Evolutionary conservation across 176 grass and related monocot genomes (phyloP).

Genomic region (Zizania latifolia): DNA sequence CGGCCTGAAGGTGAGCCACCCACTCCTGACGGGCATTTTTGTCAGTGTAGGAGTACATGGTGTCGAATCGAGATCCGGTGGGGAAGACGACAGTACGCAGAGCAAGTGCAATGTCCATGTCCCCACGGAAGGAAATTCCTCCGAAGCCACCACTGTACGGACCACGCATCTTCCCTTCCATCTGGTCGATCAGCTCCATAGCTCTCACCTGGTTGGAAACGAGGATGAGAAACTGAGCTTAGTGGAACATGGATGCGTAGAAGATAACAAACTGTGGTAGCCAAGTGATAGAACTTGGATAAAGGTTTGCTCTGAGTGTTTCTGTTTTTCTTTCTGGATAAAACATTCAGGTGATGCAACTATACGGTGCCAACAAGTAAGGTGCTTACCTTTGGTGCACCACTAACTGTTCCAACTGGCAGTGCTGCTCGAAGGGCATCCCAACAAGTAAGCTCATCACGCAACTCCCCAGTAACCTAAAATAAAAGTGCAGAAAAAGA

Average conservation of each 20-base stretch:
- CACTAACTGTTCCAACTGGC: conserved; percentile 92
- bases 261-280: background rate
- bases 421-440: conserved; percentile 75
- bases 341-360: background rate
- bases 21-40: conserved; percentile 47
- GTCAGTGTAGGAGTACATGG: conserved; percentile 48
- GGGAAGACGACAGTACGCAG: conserved; percentile 76
- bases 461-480: conserved; percentile 73
- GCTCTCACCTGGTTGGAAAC: conserved; percentile 58
- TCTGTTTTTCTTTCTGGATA: background rate
- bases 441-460: conserved; percentile 77
- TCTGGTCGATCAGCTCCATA: conserved; percentile 81
- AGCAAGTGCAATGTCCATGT: conserved; percentile 78
- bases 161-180: conserved; percentile 68
- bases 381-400: conserved; percentile 77
- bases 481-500: conserved; percentile 29
- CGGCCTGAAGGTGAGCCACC: conserved; percentile 73
- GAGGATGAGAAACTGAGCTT: background rate
- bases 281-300: too few relatives aligned
- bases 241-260: background rate
- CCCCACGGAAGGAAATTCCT: conserved; percentile 56
- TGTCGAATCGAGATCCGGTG: conserved; percentile 38
- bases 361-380: background rate
- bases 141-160: conserved; percentile 85
- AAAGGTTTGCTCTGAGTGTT: too few relatives aligned